phyloP scores from a whole-genome alignment of 75 land plant genomes.

The Isoetes taiwanensis region DNA sequence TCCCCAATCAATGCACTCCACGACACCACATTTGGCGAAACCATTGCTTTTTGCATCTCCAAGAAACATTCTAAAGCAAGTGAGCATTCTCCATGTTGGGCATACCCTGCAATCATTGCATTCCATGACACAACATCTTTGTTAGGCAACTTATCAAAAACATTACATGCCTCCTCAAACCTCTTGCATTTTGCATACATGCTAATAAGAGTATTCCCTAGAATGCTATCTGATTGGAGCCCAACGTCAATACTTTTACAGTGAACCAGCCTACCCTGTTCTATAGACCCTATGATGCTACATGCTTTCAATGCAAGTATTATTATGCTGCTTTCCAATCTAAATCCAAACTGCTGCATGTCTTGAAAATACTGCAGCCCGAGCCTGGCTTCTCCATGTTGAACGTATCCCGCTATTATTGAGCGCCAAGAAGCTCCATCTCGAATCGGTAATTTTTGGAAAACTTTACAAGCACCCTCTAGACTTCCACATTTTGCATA shows the following conservation, averaged over 20 bases:
- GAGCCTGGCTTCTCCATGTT: conserved; percentile 11
- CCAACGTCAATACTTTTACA: conserved; percentile 18
- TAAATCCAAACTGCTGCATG: conserved; percentile 24
- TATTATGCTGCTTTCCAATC: conserved; percentile 30
- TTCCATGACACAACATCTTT: conserved; percentile 31
- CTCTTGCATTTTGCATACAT: conserved; percentile 40
- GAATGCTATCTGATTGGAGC: conserved; percentile 15
- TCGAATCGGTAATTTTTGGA: background rate
- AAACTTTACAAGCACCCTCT: conserved; percentile 10
- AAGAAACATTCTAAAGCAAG: conserved; percentile 13
- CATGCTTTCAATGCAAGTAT: conserved; percentile 39
- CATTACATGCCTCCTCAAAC: conserved; percentile 19
- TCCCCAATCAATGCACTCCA: conserved; percentile 14
- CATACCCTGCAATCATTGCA: conserved; percentile 32
- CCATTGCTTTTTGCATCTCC: conserved; percentile 1
- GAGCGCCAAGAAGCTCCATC: background rate
- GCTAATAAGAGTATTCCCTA: conserved; percentile 26
- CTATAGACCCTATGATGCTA: conserved; percentile 29
- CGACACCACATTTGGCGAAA: background rate
- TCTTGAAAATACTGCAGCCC: conserved; percentile 26
- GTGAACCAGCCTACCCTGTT: conserved; percentile 32
- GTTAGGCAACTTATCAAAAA: conserved; percentile 6
- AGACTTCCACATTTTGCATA: conserved; percentile 1
- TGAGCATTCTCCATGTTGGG: conserved; percentile 4
- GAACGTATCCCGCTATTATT: background rate